Conservation (phyloP, 202 grass and related monocot genomes). For the Hordeum pubiflorum region DNA sequence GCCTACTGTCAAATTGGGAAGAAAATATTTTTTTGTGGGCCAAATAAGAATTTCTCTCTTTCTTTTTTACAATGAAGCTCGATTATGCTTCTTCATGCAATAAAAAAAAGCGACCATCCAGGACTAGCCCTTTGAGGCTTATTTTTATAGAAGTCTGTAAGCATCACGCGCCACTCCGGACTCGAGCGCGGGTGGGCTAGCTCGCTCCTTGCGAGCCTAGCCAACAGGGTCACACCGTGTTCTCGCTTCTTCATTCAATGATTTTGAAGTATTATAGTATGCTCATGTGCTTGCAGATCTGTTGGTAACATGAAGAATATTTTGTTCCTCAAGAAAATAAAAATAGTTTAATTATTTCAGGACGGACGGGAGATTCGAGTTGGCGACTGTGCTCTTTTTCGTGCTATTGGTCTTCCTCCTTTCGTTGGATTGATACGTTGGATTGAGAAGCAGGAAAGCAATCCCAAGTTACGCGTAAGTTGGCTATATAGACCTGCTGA, state of each 20-base stretch:
- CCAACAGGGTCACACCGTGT: too few relatives aligned
- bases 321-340: neutral
- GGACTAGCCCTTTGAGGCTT: too few relatives aligned
- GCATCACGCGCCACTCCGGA: too few relatives aligned
- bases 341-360: constrained; percentile 34
- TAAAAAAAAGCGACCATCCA: neutral
- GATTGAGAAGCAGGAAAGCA: constrained; percentile 33
- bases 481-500: constrained; percentile 71
- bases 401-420: constrained; percentile 46
- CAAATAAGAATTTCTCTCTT: neutral
- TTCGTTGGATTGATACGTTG: constrained; percentile 66
- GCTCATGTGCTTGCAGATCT: neutral
- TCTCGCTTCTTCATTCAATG: neutral
- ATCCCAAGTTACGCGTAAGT: constrained; percentile 51
- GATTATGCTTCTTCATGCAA: neutral
- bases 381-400: constrained; percentile 63
- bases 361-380: constrained; percentile 57
- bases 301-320: neutral
- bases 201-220: too few relatives aligned
- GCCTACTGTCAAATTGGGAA: neutral
- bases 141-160: too few relatives aligned
- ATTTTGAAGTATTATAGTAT: neutral
- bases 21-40: neutral
- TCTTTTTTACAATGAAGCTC: neutral
- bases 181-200: too few relatives aligned